phyloP scores from a whole-genome alignment of 148 eudicot genomes.

The Drosera capensis region DNA sequence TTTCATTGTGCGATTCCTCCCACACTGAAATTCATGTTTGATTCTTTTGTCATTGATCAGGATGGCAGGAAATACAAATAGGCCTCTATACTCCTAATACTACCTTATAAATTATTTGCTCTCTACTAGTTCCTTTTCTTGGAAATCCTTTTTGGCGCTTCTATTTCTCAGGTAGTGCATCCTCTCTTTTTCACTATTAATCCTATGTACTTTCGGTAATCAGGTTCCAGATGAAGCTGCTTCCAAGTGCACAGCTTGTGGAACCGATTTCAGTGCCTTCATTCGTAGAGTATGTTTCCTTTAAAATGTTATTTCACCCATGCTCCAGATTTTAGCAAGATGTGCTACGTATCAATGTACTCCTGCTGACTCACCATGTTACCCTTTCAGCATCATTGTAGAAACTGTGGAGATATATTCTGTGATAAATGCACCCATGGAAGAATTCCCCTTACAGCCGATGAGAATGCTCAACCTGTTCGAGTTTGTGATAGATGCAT shows the following conservation, averaged over 20 bases:
- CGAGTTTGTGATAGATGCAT: constrained; percentile 82
- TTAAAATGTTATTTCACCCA: neutral
- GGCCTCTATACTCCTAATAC: too few relatives aligned
- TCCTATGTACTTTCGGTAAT: neutral
- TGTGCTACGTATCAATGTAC: neutral
- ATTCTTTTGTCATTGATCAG: too few relatives aligned
- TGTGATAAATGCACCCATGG: constrained; percentile 86
- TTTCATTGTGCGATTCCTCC: too few relatives aligned
- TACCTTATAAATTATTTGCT: neutral
- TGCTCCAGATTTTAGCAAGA: neutral
- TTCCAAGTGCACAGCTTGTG: constrained; percentile 70
- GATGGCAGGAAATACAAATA: too few relatives aligned
- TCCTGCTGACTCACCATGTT: constrained; percentile 6
- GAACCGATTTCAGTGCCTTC: constrained; percentile 58
- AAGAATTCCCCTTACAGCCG: constrained; percentile 58
- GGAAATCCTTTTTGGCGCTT: neutral
- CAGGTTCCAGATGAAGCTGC: constrained; percentile 95
- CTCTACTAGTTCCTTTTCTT: neutral
- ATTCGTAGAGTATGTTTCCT: constrained; percentile 43
- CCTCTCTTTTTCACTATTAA: neutral
- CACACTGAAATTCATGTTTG: too few relatives aligned
- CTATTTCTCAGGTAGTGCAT: constrained; percentile 1
- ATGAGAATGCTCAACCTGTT: constrained; percentile 58
- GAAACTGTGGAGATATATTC: constrained; percentile 74
- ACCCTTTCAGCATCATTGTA: constrained; percentile 55